These are phyloP conservation scores for Dendrobium chrysotoxum DNA, from an alignment of 106 monocot genomes.

Conservation along the genomic window DNA sequence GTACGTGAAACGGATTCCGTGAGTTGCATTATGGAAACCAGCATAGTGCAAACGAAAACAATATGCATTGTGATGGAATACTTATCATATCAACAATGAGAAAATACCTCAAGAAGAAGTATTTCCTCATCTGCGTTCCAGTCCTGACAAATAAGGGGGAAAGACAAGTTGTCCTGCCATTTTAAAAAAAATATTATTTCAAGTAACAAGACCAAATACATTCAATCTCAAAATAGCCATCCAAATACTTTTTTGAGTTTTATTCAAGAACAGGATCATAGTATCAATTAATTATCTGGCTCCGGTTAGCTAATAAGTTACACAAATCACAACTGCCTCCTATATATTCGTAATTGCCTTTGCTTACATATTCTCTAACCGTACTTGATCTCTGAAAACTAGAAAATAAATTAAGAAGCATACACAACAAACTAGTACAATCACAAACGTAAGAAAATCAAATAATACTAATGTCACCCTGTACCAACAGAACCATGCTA, in stretches of 20 bases:
- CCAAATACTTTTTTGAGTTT: background rate
- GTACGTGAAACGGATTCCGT: background rate
- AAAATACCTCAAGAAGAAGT: conserved; percentile 75
- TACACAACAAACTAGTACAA: background rate
- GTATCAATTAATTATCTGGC: background rate
- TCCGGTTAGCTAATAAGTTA: background rate
- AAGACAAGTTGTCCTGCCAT: conserved; percentile 81
- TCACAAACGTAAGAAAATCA: background rate
- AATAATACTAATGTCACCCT: background rate
- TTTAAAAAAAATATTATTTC: background rate
- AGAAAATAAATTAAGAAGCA: background rate
- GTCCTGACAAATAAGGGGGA: conserved; percentile 80
- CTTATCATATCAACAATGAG: background rate
- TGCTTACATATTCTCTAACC: background rate
- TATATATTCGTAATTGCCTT: background rate
- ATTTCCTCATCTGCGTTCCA: conserved; percentile 99
- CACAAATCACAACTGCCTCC: background rate
- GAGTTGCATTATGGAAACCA: background rate
- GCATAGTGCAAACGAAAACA: background rate
- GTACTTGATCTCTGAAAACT: background rate
- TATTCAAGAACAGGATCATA: background rate
- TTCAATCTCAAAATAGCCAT: background rate
- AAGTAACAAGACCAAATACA: background rate
- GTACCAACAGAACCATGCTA: background rate
- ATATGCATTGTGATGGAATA: background rate